A percentile compares a stretch with the other conserved stretches of the same genome.
Conservation (phyloP, 371 early-diverging fungal species). For the Syncephalastrum monosporum region DNA sequence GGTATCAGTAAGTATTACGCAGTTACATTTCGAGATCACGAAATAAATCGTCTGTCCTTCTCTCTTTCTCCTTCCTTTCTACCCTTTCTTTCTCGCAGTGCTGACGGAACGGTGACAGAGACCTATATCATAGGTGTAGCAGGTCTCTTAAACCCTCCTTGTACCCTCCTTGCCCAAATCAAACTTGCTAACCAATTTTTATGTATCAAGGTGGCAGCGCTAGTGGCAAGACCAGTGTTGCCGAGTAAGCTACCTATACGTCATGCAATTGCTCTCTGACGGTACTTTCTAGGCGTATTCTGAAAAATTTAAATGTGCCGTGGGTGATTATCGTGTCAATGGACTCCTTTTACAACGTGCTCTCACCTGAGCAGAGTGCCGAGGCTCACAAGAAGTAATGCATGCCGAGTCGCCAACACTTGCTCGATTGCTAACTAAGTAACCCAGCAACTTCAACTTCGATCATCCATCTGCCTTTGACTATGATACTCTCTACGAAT, state of each 20-base stretch:
- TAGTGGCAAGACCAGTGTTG: constrained; percentile 83
- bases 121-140: constrained; percentile 77
- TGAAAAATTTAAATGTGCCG: constrained; percentile 75
- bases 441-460: constrained; percentile 68
- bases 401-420: no score
- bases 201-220: constrained; percentile 71
- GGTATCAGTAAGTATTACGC: constrained; percentile 35
- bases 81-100: constrained; percentile 16
- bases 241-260: constrained; percentile 45
- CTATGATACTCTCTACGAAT: constrained; percentile 72
- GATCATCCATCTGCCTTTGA: constrained; percentile 86
- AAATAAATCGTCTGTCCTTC: neutral
- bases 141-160: constrained; percentile 33
- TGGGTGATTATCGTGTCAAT: constrained; percentile 90
- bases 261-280: neutral
- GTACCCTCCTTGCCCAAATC: neutral
- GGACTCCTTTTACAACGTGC: constrained; percentile 92
- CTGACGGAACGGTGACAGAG: constrained; percentile 65
- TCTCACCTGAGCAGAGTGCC: constrained; percentile 73
- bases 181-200: constrained; percentile 4
- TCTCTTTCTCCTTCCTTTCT: no score
- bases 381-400: constrained; percentile 68
- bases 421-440: no score
- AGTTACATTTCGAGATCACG: neutral
- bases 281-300: constrained; percentile 50